Conservation (phyloP, 1,284 basidiomycete genomes). For the Austroboletus olivaceoglutinosus region DNA sequence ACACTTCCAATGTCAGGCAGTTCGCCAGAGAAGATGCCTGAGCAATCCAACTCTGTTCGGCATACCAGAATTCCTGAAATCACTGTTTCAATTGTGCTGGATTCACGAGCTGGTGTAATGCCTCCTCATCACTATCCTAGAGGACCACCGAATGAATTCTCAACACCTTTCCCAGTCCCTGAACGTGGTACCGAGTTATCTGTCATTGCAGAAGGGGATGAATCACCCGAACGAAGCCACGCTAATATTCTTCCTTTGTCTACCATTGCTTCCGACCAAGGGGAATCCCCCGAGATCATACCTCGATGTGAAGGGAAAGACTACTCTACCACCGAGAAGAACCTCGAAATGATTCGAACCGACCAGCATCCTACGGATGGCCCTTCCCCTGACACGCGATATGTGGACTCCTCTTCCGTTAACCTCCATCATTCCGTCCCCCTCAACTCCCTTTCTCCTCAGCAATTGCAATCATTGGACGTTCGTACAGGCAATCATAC, state of each 20-base stretch:
- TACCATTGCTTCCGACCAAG: not conserved
- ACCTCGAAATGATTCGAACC: not conserved
- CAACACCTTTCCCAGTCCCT: no score
- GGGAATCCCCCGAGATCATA: not conserved
- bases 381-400: not conserved
- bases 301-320: not conserved
- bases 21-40: not conserved
- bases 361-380: not conserved
- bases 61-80: slow-evolving; percentile 7
- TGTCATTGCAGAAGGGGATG: slow-evolving; percentile 70
- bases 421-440: slow-evolving; percentile 41
- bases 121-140: slow-evolving; percentile 3
- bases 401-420: slow-evolving; percentile 30
- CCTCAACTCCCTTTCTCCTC: slow-evolving; percentile 36
- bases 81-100: slow-evolving; percentile 6
- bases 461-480: slow-evolving; percentile 7
- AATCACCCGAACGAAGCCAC: slow-evolving; percentile 44
- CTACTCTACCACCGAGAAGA: not conserved
- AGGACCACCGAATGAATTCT: no score
- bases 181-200: slow-evolving; percentile 57
- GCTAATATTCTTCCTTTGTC: slow-evolving; percentile 19
- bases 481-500: slow-evolving; percentile 11
- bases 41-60: slow-evolving; percentile 2
- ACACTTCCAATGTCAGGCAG: not conserved
- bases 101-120: not conserved